These are phyloP conservation scores for Nelumbo lutea DNA, from an alignment of 164 flowering plant genomes.

Conservation along the genomic window DNA sequence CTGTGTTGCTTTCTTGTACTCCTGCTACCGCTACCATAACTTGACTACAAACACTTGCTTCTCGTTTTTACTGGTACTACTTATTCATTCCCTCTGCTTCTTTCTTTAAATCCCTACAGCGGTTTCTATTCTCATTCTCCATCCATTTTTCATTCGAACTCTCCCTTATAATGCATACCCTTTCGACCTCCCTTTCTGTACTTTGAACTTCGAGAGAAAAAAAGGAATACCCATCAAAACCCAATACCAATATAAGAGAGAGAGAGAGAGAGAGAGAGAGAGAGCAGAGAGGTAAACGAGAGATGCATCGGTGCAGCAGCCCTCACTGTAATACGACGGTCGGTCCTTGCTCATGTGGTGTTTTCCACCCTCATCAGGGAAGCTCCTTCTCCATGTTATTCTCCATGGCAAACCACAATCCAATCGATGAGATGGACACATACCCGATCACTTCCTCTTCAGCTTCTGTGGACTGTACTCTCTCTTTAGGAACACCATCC, in stretches of 20 bases:
- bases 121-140: neutral
- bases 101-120: neutral
- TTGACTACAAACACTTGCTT: too few relatives aligned
- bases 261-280: neutral
- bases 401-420: constrained; percentile 34
- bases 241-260: neutral
- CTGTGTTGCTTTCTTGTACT: neutral
- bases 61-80: too few relatives aligned
- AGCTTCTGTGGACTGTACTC: constrained; percentile 88
- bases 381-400: constrained; percentile 57
- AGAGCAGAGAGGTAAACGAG: constrained; percentile 1
- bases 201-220: constrained; percentile 4
- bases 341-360: constrained; percentile 42
- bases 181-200: neutral
- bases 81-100: neutral
- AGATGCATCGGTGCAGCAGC: constrained; percentile 47
- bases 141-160: neutral
- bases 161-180: neutral
- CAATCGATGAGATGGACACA: constrained; percentile 1
- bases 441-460: constrained; percentile 22
- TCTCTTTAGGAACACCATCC: constrained; percentile 90
- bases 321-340: constrained; percentile 31
- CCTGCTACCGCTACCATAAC: too few relatives aligned
- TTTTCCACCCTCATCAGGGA: constrained; percentile 22
- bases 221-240: neutral